Evolutionary conservation across 2,329 filamentous ascomycete species (phyloP).

Genomic region (Trichoderma sp.): DNA sequence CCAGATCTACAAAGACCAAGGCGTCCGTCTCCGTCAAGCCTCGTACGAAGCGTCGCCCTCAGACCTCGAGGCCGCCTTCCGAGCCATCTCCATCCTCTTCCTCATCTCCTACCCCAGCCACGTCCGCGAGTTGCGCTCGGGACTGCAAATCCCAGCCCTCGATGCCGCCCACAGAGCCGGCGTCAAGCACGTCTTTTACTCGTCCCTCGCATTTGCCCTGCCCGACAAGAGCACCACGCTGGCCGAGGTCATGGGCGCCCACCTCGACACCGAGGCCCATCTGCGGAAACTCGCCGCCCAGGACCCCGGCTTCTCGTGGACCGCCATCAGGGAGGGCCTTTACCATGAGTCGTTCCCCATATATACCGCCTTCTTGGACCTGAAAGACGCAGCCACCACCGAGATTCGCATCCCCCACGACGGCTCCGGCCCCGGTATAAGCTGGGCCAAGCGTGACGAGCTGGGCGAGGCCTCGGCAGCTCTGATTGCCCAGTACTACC

Average conservation of each 20-base stretch:
- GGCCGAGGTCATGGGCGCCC: slow-evolving; percentile 12
- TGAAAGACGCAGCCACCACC: neutral
- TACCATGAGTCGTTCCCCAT: slow-evolving; percentile 8
- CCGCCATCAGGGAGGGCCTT: neutral
- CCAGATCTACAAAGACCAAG: neutral
- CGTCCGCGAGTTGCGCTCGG: neutral
- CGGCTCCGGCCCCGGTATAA: slow-evolving; percentile 6
- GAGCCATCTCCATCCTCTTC: neutral
- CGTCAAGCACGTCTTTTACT: slow-evolving; percentile 12
- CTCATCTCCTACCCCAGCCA: slow-evolving; percentile 14
- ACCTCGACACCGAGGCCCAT: slow-evolving; percentile 1
- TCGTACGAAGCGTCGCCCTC: neutral
- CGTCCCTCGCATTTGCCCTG: slow-evolving; percentile 6
- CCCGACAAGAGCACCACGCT: neutral
- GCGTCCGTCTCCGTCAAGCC: neutral
- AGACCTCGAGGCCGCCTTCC: neutral
- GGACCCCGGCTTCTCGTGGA: neutral
- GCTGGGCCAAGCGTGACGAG: slow-evolving; percentile 11
- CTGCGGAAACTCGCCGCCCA: neutral
- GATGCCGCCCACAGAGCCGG: slow-evolving; percentile 6
- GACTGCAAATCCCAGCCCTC: neutral
- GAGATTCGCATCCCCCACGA: slow-evolving; percentile 13
- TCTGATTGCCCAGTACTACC: neutral
- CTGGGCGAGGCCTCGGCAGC: slow-evolving; percentile 1
- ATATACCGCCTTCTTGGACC: slow-evolving; percentile 8